Conservation (phyloP, 441 rosid genomes). For the Euphorbia corollata region DNA sequence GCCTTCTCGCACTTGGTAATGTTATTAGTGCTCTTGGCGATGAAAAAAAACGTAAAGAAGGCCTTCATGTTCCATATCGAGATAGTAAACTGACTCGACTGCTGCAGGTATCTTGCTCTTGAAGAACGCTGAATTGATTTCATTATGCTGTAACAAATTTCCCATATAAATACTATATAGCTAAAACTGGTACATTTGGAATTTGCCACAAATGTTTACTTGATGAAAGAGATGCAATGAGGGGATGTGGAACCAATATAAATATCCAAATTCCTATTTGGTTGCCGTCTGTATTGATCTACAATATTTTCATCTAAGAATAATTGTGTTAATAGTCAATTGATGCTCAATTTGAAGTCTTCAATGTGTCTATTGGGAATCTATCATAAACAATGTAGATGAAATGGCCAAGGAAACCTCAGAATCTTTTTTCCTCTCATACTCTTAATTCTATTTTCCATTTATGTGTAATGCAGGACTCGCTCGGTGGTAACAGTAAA, state of each 20-base stretch:
- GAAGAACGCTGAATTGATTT: neutral
- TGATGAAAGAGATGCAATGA: no score
- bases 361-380: neutral
- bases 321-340: no score
- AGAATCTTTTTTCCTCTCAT: neutral
- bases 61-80: conserved; percentile 80
- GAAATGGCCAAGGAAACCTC: neutral
- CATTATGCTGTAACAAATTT: conserved; percentile 12
- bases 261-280: no score
- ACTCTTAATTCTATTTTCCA: neutral
- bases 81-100: conserved; percentile 98
- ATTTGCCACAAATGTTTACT: no score
- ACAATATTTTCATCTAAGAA: no score
- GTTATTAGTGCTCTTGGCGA: conserved; percentile 99
- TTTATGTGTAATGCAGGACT: conserved; percentile 47
- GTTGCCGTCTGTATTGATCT: no score
- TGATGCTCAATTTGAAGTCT: neutral
- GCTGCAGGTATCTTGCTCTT: conserved; percentile 52
- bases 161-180: neutral
- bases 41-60: conserved; percentile 92
- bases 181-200: no score
- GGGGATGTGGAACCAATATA: no score
- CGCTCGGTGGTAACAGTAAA: conserved; percentile 98
- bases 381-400: no score
- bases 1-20: conserved; percentile 98